These are phyloP conservation scores for Dictyostelium citrinum DNA, from an alignment of 78 protist species.

Conservation along the genomic window DNA sequence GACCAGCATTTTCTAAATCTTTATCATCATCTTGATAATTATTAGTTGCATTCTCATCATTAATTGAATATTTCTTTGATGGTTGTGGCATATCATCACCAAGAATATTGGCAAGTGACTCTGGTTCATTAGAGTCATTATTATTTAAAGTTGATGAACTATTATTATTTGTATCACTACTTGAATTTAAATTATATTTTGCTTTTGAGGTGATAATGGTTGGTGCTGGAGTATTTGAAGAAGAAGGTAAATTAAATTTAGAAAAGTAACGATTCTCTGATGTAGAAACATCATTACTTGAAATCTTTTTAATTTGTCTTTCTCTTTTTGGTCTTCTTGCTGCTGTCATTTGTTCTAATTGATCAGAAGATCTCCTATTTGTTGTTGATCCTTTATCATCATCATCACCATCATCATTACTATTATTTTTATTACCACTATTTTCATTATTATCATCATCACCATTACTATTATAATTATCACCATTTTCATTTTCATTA, in stretches of 20 bases:
- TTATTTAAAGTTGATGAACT: background rate
- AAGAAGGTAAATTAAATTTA: slow-evolving; percentile 18
- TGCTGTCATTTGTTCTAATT: background rate
- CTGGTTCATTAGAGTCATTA: background rate
- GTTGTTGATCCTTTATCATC: background rate
- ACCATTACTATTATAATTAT: background rate
- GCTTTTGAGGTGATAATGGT: background rate
- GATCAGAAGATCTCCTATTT: background rate
- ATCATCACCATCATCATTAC: background rate
- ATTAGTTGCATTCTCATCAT: background rate
- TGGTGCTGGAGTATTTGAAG: background rate
- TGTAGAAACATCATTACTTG: slow-evolving; percentile 10
- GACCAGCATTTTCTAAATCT: background rate
- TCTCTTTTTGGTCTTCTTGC: background rate
- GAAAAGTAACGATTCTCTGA: slow-evolving; percentile 35
- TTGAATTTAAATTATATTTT: background rate
- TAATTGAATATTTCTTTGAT: background rate
- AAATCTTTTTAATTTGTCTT: background rate
- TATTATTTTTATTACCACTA: background rate
- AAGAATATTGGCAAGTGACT: background rate
- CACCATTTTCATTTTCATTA: background rate
- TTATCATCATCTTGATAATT: background rate
- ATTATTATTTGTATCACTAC: background rate
- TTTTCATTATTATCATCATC: background rate
- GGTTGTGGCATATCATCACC: background rate